Evolutionary conservation across 192 early-diverging fungal species (phyloP).

Genomic region (Entomortierella chlamydospora): DNA sequence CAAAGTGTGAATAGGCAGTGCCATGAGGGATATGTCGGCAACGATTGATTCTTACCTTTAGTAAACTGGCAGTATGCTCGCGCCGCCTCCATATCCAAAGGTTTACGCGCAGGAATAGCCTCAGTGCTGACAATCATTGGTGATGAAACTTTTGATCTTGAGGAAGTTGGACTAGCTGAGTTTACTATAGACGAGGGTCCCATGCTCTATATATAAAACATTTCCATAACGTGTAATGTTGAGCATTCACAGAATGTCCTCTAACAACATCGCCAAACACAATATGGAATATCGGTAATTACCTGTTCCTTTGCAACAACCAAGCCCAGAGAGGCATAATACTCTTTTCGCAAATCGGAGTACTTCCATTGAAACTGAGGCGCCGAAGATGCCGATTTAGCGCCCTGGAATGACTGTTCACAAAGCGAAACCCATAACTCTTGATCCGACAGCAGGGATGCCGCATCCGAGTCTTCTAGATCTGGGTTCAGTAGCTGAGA

Average conservation of each 20-base stretch:
- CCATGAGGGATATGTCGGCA: too few species aligned
- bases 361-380: slow-evolving; percentile 59
- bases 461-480: slow-evolving; percentile 21
- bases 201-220: not conserved
- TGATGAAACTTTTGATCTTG: slow-evolving; percentile 34
- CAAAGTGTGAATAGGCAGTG: not conserved
- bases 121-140: slow-evolving; percentile 34
- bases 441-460: slow-evolving; percentile 24
- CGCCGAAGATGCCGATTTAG: slow-evolving; percentile 15
- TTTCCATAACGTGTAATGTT: not conserved
- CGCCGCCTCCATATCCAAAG: slow-evolving; percentile 27
- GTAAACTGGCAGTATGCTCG: slow-evolving; percentile 41
- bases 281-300: not conserved
- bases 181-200: slow-evolving; percentile 13
- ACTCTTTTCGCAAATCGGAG: slow-evolving; percentile 50
- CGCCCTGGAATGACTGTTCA: slow-evolving; percentile 40
- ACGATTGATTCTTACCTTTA: slow-evolving; percentile 13
- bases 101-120: slow-evolving; percentile 23
- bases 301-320: slow-evolving; percentile 36
- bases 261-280: not conserved
- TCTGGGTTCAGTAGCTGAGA: slow-evolving; percentile 25
- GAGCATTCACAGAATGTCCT: not conserved
- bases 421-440: slow-evolving; percentile 38
- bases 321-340: slow-evolving; percentile 54
- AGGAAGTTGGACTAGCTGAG: slow-evolving; percentile 1